Conservation (phyloP, 2,329 filamentous ascomycete species). For the Diaporthe citriasiana region DNA sequence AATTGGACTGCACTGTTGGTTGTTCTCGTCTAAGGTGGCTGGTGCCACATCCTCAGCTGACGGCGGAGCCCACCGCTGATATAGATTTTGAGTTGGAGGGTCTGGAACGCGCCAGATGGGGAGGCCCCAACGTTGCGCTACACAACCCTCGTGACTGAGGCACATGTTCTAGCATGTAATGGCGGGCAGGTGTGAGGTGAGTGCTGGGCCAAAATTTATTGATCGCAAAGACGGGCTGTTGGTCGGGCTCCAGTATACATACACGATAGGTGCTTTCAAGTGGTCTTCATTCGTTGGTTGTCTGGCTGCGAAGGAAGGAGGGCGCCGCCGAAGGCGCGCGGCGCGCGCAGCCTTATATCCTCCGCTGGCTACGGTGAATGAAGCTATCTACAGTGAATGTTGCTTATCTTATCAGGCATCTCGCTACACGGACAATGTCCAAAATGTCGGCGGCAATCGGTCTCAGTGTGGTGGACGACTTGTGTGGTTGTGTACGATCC, state of each 20-base stretch:
- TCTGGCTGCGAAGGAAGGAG: no score
- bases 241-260: no score
- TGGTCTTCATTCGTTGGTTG: no score
- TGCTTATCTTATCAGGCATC: no score
- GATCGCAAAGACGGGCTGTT: neutral
- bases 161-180: neutral
- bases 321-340: no score
- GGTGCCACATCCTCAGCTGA: neutral
- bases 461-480: neutral
- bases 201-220: neutral
- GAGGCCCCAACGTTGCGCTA: neutral
- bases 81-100: neutral
- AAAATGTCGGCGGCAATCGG: neutral
- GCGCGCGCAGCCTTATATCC: no score
- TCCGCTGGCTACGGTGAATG: no score
- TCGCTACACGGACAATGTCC: no score
- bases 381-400: no score
- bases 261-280: no score
- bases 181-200: neutral
- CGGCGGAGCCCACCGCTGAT: conserved; percentile 15
- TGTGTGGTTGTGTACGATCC: neutral
- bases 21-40: neutral
- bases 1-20: neutral
- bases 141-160: neutral
- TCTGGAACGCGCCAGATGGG: neutral